Evolutionary conservation across 768 basidiomycete genomes (phyloP), one percentile per base, ranked within the genome.

Genomic region (Chlorophyllum brunneum): DNA sequence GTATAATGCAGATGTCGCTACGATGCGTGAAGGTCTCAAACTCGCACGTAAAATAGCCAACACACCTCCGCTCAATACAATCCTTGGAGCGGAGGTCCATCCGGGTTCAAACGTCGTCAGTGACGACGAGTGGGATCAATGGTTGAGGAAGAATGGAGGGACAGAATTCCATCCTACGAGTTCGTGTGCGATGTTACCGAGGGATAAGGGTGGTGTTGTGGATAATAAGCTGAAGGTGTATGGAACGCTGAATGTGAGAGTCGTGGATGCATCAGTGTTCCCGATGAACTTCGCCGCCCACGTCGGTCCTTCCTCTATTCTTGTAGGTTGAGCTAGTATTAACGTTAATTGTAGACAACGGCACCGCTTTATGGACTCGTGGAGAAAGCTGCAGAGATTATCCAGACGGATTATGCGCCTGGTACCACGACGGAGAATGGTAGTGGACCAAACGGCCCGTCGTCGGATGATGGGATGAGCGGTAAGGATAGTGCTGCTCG

Each of bases 21-120:
- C 80, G 31, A 63, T 85, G 49, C 77, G 83, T 39, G 77, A 83
- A 64, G 85, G 80, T 27, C 65, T 84, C 50, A 82, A 82, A 63
- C 73, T 86, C 44, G 82, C 78, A n/a, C 75, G 85, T 26, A 73
- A 61, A 51, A 61, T 87, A 36, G 82, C 76, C 0, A 58, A 69
- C 7, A 75, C 79, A 1, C 66, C 73, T 1, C 85, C 86, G 0
- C 67, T 87, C 2, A 74, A 64, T 43, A 57, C 62, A 5, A 63
- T 69, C 6, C 61, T 84, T 8, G 62, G 59, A 5, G 34, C 24
- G 0, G 65, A 68, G 34, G 31, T 62, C 20, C 41, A 40, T 0
- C 67, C 67, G 0, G 65, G 65, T 1, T 51, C 76, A 0, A 55
- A 56, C 4, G 77, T 85, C 15, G 61, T 66, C 20, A 76, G 76